A percentile compares a stretch with the other conserved stretches of the same genome.
These are phyloP conservation scores for Geotrichum restrictum DNA, from an alignment of 1,139 yeast species.

Conservation along the genomic window DNA sequence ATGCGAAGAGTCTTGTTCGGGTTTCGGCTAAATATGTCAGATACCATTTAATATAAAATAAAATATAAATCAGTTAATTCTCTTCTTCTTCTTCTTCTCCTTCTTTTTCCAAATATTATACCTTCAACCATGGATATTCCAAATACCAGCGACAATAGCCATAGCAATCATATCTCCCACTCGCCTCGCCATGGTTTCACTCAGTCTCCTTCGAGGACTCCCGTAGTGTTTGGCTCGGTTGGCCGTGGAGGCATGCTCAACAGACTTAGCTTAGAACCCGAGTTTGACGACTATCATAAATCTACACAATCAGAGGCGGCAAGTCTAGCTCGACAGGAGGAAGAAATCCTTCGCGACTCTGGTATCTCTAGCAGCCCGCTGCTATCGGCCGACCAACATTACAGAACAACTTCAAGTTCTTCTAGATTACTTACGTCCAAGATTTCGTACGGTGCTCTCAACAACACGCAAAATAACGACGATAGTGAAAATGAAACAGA, in stretches of 20 bases:
- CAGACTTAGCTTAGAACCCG: constrained; percentile 8
- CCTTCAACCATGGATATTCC: constrained; percentile 8
- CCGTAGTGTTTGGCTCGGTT: constrained; percentile 30
- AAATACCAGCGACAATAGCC: not conserved
- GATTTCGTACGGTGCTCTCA: constrained; percentile 2
- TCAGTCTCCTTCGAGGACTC: constrained; percentile 15
- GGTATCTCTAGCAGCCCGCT: not conserved
- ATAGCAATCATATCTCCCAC: not conserved
- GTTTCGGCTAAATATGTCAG: too few relatives aligned
- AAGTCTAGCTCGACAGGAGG: constrained; percentile 7
- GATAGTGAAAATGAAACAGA: not conserved
- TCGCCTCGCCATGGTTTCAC: constrained; percentile 17
- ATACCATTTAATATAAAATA: too few relatives aligned
- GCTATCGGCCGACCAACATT: not conserved
- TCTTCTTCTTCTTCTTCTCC: too few relatives aligned
- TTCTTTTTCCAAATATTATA: too few relatives aligned
- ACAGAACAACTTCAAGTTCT: not conserved
- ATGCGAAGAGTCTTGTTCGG: too few relatives aligned
- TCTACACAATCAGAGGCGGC: not conserved
- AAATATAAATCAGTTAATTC: too few relatives aligned
- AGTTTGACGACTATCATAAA: constrained; percentile 17
- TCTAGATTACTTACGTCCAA: not conserved
- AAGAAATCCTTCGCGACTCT: constrained; percentile 1
- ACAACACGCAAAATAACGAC: not conserved
- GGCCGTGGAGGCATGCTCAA: constrained; percentile 33